These are phyloP conservation scores for Boletellus ananas DNA, from an alignment of 768 basidiomycete genomes.

Conservation along the genomic window DNA sequence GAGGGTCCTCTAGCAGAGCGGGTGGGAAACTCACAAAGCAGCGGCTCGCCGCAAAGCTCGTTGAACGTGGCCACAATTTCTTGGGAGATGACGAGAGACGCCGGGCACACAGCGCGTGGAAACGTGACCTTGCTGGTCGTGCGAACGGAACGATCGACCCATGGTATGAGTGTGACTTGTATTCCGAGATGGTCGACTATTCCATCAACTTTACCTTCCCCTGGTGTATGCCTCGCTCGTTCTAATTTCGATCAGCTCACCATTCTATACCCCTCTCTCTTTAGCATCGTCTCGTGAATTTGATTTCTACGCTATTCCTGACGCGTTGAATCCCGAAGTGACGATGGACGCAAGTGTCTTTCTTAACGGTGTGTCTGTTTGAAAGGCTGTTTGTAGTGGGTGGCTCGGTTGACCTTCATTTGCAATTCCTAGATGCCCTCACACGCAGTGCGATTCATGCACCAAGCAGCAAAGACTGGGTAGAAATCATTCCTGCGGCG, in stretches of 20 bases:
- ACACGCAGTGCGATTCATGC: conserved; percentile 63
- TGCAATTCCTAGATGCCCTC: conserved; percentile 38
- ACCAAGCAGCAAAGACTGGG: conserved; percentile 57
- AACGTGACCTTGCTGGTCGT: conserved; percentile 47
- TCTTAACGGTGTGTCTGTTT: conserved; percentile 42
- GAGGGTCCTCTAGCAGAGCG: conserved; percentile 1
- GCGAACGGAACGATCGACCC: conserved; percentile 57
- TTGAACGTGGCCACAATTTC: conserved; percentile 13
- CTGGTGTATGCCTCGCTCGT: conserved; percentile 36
- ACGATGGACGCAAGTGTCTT: conserved; percentile 49
- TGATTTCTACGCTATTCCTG: conserved; percentile 1
- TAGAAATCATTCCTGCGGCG: conserved; percentile 17
- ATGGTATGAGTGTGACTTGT: conserved; percentile 59
- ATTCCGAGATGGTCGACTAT: conserved; percentile 63
- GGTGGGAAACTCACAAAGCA: conserved; percentile 7
- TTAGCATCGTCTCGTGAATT: conserved; percentile 7
- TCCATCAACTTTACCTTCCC: conserved; percentile 69
- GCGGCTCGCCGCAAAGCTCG: conserved; percentile 1
- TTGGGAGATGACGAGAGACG: conserved; percentile 21
- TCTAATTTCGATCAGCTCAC: background rate
- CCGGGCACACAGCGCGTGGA: conserved; percentile 28
- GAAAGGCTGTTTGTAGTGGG: conserved; percentile 50
- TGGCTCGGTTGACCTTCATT: conserved; percentile 43
- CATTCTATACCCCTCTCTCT: background rate
- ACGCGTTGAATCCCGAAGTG: conserved; percentile 39